phyloP scores from a whole-genome alignment of 1,139 yeast species.

The Nakaseomyces delphensis region DNA sequence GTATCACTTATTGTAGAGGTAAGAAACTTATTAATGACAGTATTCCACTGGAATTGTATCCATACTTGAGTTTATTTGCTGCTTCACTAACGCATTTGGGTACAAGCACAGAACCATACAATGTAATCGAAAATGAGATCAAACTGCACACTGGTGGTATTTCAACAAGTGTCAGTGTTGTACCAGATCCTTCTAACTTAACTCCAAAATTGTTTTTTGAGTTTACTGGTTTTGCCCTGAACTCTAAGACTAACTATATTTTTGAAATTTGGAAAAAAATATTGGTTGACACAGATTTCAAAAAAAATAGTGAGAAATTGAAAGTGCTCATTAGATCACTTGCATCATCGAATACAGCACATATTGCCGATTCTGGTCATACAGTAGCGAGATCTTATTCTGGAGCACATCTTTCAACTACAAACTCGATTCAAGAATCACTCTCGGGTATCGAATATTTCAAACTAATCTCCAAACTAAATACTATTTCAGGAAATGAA shows the following conservation, averaged over 20 bases:
- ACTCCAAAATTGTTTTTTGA: constrained; percentile 41
- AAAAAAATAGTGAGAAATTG: constrained; percentile 58
- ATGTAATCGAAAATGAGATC: constrained; percentile 77
- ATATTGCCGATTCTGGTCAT: constrained; percentile 83
- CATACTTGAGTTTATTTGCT: constrained; percentile 67
- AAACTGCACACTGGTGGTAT: constrained; percentile 82
- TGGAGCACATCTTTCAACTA: constrained; percentile 52
- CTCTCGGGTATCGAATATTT: constrained; percentile 72
- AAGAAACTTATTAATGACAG: constrained; percentile 43
- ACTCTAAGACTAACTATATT: constrained; percentile 51
- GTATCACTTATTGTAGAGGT: constrained; percentile 62
- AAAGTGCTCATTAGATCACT: constrained; percentile 62
- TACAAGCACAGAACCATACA: constrained; percentile 58
- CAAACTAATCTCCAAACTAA: constrained; percentile 55
- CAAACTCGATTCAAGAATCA: constrained; percentile 53
- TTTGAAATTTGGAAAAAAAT: constrained; percentile 62
- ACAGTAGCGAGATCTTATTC: constrained; percentile 68
- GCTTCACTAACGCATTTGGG: constrained; percentile 83
- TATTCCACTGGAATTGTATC: constrained; percentile 52
- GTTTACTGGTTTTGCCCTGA: constrained; percentile 63
- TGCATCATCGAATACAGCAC: constrained; percentile 71
- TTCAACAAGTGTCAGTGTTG: constrained; percentile 47
- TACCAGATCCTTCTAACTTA: constrained; percentile 42
- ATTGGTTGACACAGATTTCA: constrained; percentile 60
- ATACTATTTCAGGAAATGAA: constrained; percentile 47